Base-by-base conservation (phyloP, 345 rosid species). In the Citropsis articulata region DNA sequence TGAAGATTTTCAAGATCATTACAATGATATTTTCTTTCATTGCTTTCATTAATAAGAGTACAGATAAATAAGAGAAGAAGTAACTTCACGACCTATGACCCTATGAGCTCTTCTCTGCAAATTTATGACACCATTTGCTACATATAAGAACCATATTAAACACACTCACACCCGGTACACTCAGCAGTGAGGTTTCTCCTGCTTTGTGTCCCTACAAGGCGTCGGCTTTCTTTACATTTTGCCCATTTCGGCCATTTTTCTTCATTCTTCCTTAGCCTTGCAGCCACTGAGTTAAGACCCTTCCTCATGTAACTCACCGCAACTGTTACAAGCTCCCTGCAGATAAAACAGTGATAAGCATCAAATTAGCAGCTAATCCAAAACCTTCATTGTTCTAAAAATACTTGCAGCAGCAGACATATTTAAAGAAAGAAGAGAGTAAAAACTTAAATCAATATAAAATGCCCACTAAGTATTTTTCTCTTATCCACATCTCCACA, bases 151-250 rank as follows among this genome's bases (percentile, higher is more conserved):
- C 21, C 14, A 31, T 40, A 69, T 83, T 83, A 91, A 69, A 90
- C 96, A 67, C 88, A 89, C 70, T 89, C 95, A 8, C 83, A 91
- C 53, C 83, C 91, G 3, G 83, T 69, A 66, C 84, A 76, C 45
- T 91, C 93, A 2, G 80, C 69, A 21, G 84, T 78, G 66, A 79
- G 85, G 86, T 78, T 88, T 86, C 87, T 85, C 86, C 84, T 94
- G 77, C 76, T 84, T 83, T 91, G 95, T 42, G 86, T 83, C 19
- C 91, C 82, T 61, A 90, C 78, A 62, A 90, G 94, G 61, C 89
- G 83, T 8, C 88, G 85, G 18, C 85, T 75, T 80, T 94, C 97
- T 85, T 87, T 92, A 84, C 89, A 85, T 89, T 82, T 92, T 19
- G 82, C 79, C 94, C 92, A 87, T 82, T 82, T 88, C 33, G 81